phyloP scores from a whole-genome alignment of 2,329 filamentous ascomycete species.

The Periconia sp. region DNA sequence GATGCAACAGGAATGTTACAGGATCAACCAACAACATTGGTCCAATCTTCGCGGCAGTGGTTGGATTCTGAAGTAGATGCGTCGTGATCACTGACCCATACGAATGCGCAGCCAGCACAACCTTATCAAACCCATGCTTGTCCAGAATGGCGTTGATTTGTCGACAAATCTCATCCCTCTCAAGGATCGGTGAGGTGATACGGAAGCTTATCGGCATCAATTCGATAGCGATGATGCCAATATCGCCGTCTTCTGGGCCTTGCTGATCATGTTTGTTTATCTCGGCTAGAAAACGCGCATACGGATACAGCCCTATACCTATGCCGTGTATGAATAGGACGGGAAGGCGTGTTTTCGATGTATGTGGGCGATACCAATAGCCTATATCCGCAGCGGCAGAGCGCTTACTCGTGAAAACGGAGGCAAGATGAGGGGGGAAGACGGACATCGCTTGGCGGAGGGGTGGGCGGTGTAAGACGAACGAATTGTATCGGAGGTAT shows the following conservation, averaged over 20 bases:
- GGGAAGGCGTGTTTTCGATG: conserved; percentile 58
- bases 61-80: conserved; percentile 58
- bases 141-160: conserved; percentile 62
- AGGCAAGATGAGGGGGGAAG: conserved; percentile 62
- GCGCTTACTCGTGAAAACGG: conserved; percentile 47
- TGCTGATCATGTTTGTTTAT: conserved; percentile 45
- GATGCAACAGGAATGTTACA: conserved; percentile 67
- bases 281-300: conserved; percentile 59
- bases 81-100: conserved; percentile 67
- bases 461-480: conserved; percentile 54
- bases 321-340: conserved; percentile 73
- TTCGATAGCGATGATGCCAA: conserved; percentile 68
- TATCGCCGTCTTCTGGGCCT: conserved; percentile 44
- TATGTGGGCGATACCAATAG: conserved; percentile 70
- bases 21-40: conserved; percentile 62
- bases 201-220: conserved; percentile 67
- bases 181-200: conserved; percentile 57
- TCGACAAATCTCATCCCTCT: conserved; percentile 55
- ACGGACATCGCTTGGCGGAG: conserved; percentile 50
- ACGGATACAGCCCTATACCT: conserved; percentile 67
- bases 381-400: conserved; percentile 56
- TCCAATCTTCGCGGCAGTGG: conserved; percentile 50
- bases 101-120: conserved; percentile 62
- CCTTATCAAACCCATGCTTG: conserved; percentile 58
- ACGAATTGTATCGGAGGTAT: conserved; percentile 52